Percentiles rank a stretch among this genome's conserved stretches.
Conservation (phyloP, 352 stramenopile species). For the Phytophthora uliginosa region DNA sequence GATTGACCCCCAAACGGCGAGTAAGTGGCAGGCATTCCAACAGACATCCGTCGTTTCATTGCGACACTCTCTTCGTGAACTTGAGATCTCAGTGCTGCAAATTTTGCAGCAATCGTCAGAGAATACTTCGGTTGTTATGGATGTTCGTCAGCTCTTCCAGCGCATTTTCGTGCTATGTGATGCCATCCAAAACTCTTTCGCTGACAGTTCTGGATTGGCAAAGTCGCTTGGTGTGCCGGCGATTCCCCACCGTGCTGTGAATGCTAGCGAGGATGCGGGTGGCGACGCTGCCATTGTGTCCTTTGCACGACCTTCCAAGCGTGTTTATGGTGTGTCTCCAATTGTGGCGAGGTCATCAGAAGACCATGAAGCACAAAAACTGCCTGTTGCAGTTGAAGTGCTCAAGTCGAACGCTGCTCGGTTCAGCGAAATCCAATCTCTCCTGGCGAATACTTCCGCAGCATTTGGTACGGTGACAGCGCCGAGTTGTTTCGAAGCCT, state of each 20-base stretch:
- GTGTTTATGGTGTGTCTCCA: conserved; percentile 75
- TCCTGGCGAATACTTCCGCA: conserved; percentile 36
- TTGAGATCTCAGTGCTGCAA: conserved; percentile 70
- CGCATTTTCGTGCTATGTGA: conserved; percentile 48
- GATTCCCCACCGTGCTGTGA: conserved; percentile 59
- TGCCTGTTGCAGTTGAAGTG: conserved; percentile 42
- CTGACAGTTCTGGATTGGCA: conserved; percentile 25
- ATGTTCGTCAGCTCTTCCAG: conserved; percentile 37
- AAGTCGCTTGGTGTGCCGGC: conserved; percentile 64
- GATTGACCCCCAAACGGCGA: conserved; percentile 40
- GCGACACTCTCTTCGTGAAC: conserved; percentile 65
- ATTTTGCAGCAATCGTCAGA: conserved; percentile 48
- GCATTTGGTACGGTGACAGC: conserved; percentile 40
- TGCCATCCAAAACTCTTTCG: conserved; percentile 42
- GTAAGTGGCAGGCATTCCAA: conserved; percentile 71
- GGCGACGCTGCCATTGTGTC: conserved; percentile 56
- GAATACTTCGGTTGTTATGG: conserved; percentile 23
- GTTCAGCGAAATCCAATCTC: conserved; percentile 47
- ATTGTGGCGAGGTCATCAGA: conserved; percentile 28
- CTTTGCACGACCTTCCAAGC: conserved; percentile 68
- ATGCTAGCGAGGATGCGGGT: conserved; percentile 57
- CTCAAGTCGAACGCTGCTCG: conserved; percentile 42
- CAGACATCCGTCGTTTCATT: conserved; percentile 50
- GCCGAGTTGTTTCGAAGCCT: conserved; percentile 48
- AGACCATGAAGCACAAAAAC: conserved; percentile 1